A percentile compares a stretch with the other conserved stretches of the same genome.
Conservation (phyloP, 768 basidiomycete genomes). For the Mycena rebaudengoi region DNA sequence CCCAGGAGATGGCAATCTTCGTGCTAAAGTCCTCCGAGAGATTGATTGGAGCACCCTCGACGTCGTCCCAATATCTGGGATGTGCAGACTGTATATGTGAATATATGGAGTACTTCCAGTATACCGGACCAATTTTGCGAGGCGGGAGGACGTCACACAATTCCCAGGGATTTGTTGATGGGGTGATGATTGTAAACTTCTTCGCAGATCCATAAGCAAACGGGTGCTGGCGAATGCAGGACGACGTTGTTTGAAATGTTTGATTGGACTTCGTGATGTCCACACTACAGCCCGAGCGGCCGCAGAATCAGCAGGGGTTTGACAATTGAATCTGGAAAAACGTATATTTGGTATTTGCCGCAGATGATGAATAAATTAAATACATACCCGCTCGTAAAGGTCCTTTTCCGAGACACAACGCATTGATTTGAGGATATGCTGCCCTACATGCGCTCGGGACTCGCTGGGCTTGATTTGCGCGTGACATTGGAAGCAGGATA, state of each 20-base stretch:
- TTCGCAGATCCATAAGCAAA: not conserved
- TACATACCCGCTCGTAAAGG: not conserved
- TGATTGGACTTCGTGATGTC: not conserved
- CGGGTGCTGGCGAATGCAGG: not conserved
- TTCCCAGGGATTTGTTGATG: not conserved
- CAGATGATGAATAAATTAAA: not conserved
- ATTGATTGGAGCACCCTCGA: too few relatives aligned
- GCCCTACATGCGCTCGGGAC: not conserved
- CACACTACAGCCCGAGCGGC: not conserved
- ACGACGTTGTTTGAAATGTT: not conserved
- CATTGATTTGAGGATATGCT: not conserved
- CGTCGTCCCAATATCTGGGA: not conserved
- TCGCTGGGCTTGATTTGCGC: not conserved
- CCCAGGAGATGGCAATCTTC: not conserved
- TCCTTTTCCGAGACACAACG: not conserved
- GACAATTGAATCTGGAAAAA: not conserved
- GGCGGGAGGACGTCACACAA: not conserved
- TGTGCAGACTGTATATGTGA: not conserved
- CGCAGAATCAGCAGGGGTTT: not conserved
- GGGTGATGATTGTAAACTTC: not conserved
- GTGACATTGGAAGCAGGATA: not conserved
- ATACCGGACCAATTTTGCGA: not conserved
- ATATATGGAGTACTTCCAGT: slow-evolving; percentile 1
- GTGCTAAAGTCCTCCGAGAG: not conserved
- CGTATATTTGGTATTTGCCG: not conserved